These are phyloP conservation scores for Globisporangium polare DNA, from an alignment of 352 stramenopile species.

Conservation along the genomic window DNA sequence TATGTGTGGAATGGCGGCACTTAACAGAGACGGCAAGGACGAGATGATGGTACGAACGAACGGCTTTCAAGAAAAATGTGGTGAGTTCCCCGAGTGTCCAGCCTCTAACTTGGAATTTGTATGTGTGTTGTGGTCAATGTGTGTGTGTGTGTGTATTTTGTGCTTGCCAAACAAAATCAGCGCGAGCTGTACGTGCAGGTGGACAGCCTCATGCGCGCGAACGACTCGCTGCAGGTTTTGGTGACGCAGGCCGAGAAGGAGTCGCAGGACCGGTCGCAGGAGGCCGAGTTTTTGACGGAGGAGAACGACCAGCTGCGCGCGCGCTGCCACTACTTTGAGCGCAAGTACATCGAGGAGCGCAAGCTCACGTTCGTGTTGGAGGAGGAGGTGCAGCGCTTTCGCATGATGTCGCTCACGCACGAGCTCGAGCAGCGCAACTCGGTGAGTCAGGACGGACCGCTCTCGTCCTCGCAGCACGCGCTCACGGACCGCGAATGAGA, in stretches of 20 bases:
- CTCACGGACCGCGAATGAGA: no score
- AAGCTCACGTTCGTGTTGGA: constrained; percentile 58
- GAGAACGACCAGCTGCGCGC: constrained; percentile 76
- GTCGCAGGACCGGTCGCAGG: constrained; percentile 49
- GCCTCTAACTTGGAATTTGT: background rate
- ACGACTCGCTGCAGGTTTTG: constrained; percentile 62
- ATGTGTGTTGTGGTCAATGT: background rate
- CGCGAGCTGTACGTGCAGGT: constrained; percentile 58
- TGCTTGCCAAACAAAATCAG: constrained; percentile 17
- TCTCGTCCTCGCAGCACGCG: background rate
- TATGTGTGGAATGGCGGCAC: background rate
- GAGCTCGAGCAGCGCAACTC: constrained; percentile 33
- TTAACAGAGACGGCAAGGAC: constrained; percentile 35
- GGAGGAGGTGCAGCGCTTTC: constrained; percentile 58
- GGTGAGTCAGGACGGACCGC: constrained; percentile 6
- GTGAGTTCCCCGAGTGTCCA: background rate
- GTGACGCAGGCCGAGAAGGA: constrained; percentile 62
- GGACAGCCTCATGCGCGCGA: constrained; percentile 46
- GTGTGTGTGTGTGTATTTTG: background rate
- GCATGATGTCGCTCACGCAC: constrained; percentile 40
- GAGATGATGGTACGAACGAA: constrained; percentile 44
- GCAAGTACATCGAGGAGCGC: constrained; percentile 65
- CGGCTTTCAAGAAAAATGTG: background rate
- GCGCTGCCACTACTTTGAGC: constrained; percentile 54
- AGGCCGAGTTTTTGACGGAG: constrained; percentile 71